These are phyloP conservation scores for Telfairia occidentalis DNA, from an alignment of 331 rosid species.

Conservation along the genomic window DNA sequence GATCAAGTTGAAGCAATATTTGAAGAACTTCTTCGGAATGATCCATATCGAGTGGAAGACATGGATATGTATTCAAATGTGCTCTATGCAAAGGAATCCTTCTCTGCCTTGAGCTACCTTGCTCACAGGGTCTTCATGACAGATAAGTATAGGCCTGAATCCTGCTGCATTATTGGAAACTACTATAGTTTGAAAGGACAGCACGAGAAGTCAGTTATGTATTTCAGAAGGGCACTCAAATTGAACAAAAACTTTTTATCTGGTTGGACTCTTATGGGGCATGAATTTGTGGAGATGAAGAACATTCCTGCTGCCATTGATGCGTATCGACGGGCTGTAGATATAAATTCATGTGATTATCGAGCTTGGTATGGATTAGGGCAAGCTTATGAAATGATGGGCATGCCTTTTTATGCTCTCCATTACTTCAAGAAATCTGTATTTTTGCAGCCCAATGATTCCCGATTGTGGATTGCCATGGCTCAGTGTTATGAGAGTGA, in stretches of 20 bases:
- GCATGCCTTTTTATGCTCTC: conserved; percentile 78
- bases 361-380: conserved; percentile 98
- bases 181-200: conserved; percentile 90
- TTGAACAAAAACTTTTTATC: conserved; percentile 74
- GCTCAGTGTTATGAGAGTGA: conserved; percentile 79
- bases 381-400: conserved; percentile 95
- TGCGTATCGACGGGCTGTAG: conserved; percentile 88
- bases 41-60: conserved; percentile 87
- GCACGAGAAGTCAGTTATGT: conserved; percentile 81
- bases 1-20: conserved; percentile 83
- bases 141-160: conserved; percentile 86
- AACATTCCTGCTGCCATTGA: conserved; percentile 88
- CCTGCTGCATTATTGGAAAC: conserved; percentile 89
- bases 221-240: conserved; percentile 84
- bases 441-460: conserved; percentile 78
- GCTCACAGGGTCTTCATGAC: conserved; percentile 90
- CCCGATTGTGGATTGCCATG: conserved; percentile 92
- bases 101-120: conserved; percentile 71
- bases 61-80: conserved; percentile 96
- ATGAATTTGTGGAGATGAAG: conserved; percentile 90
- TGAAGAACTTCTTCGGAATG: conserved; percentile 74
- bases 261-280: conserved; percentile 96
- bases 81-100: conserved; percentile 75
- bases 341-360: conserved; percentile 67
- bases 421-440: conserved; percentile 79